Conservation (phyloP, 768 basidiomycete genomes). For the Paxillus involutus region DNA sequence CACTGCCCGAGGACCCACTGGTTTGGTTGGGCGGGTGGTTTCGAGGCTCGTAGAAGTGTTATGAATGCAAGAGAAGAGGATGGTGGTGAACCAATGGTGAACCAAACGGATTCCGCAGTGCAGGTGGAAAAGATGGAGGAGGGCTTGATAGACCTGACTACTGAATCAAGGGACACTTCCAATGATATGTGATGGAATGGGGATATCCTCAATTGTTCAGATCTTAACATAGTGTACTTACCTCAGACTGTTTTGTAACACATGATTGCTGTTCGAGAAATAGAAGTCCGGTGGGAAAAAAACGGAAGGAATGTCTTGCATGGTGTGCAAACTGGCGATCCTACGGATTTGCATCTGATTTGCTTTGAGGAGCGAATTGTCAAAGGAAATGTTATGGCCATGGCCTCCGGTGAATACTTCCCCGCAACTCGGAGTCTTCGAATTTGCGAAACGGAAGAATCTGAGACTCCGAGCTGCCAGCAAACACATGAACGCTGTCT, state of each 20-base stretch:
- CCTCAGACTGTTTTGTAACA: not conserved
- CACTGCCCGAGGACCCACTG: conserved; percentile 49
- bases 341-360: not conserved
- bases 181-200: conserved; percentile 2
- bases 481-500: too few relatives aligned
- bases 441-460: too few relatives aligned
- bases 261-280: not conserved
- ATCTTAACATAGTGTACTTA: not conserved
- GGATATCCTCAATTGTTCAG: not conserved
- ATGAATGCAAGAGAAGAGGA: conserved; percentile 17
- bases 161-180: not conserved
- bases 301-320: not conserved
- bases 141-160: not conserved
- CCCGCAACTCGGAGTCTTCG: not conserved
- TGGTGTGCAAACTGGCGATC: not conserved
- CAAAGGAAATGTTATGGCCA: not conserved
- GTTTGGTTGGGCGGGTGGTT: conserved; percentile 65
- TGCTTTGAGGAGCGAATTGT: not conserved
- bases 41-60: conserved; percentile 42
- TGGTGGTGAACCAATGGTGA: not conserved
- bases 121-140: conserved; percentile 10
- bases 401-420: not conserved
- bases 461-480: too few relatives aligned
- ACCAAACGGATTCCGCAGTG: not conserved
- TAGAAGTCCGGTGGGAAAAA: not conserved